Conservation (phyloP, 2,329 filamentous ascomycete genomes). For the Colletotrichum eleusines region DNA sequence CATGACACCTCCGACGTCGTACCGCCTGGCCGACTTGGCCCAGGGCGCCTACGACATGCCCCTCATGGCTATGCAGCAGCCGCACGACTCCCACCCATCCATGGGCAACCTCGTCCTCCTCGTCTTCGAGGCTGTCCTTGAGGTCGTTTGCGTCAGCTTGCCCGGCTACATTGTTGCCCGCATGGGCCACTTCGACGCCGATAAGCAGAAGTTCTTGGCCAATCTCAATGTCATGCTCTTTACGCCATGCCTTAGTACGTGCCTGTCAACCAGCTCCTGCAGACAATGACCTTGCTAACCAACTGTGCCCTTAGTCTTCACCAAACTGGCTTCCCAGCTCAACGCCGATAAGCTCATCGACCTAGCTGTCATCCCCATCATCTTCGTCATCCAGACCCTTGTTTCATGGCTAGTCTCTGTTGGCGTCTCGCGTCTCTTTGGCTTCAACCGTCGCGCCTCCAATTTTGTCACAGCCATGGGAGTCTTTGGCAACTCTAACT, state of each 20-base stretch:
- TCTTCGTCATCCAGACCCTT: conserved; percentile 88
- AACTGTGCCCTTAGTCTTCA: conserved; percentile 76
- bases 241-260: conserved; percentile 92
- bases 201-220: conserved; percentile 95
- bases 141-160: conserved; percentile 94
- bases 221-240: conserved; percentile 97
- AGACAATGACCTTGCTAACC: conserved; percentile 42
- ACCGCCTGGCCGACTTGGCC: conserved; percentile 56
- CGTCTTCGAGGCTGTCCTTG: conserved; percentile 94
- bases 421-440: conserved; percentile 77
- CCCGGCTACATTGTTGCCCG: conserved; percentile 94
- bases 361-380: conserved; percentile 92
- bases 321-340: conserved; percentile 93
- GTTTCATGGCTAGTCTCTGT: conserved; percentile 86
- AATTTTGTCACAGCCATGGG: conserved; percentile 99
- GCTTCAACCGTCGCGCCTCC: conserved; percentile 84
- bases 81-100: conserved; percentile 71
- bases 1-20: conserved; percentile 59
- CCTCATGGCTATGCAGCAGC: conserved; percentile 54
- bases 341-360: conserved; percentile 91
- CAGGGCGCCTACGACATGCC: conserved; percentile 57
- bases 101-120: conserved; percentile 79
- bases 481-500: conserved; percentile 98
- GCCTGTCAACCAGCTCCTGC: neutral
- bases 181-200: conserved; percentile 92